Evolutionary conservation across 257 asterid genomes (phyloP), one percentile per base, ranked within the genome.

Genomic region (Ocimum tenuiflorum): DNA sequence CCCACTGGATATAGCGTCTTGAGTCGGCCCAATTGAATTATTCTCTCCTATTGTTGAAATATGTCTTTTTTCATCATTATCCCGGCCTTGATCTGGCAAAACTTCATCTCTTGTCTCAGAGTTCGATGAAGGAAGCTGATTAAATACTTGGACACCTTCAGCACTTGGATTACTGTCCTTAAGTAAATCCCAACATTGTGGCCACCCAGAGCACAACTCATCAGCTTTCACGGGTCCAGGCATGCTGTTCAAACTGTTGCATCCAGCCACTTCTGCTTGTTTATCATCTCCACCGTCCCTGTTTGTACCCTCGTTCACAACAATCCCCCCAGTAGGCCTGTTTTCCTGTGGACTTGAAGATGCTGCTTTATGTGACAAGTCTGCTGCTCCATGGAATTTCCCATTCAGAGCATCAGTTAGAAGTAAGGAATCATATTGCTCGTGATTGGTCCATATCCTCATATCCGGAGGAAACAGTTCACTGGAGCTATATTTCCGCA

Each of bases 361-460:
- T 54, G 63, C 29, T 45, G 63, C 29, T 48, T 82, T 77, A 24
- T 66, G 76, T 9, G 82, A 74, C 65, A 71, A 69, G 12, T 76
- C 88, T 31, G 85, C 53, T 23, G 84, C 77, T 69, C 82, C 80
- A 73, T 79, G 83, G 65, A 77, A 81, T 66, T 68, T 77, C 46
- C 86, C 81, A 58, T 72, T 74, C 77, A 90, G 53, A 42, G 89
- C 97, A 50, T 84, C 85, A 49, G 75, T 64, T 22, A 90, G 77
- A 75, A 82, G 87, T 73, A 90, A 19, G 0, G 91, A 82, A 49
- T 83, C 95, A 11, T 76, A 82, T 57, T 80, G 83, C 76, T 87
- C 92, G 6, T 85, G 82, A 69, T 73, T 74, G 56, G 85, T 81
- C 97, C 96, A 90, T 78, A 90, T 86, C 79, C 88, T 82, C 97